Percentiles rank a stretch among this genome's conserved stretches.
phyloP scores from a whole-genome alignment of 2,329 filamentous ascomycete species.

The Chlorencoelia australis region DNA sequence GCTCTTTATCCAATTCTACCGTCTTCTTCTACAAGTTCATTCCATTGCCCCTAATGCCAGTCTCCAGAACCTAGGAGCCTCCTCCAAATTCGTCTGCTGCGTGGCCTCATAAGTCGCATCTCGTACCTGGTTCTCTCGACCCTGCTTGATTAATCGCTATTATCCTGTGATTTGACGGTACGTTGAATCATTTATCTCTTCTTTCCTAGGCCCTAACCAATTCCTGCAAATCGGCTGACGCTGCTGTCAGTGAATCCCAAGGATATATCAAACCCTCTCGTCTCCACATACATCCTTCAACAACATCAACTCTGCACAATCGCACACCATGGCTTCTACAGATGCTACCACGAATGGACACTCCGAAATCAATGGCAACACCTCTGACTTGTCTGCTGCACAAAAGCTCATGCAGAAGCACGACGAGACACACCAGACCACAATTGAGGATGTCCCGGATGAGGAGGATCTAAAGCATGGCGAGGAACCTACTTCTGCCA shows the following conservation, averaged over 20 bases:
- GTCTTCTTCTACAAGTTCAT: constrained; percentile 7
- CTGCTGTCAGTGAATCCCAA: too few species aligned
- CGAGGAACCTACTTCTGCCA: constrained; percentile 36
- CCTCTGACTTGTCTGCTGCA: constrained; percentile 17
- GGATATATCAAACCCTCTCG: too few species aligned
- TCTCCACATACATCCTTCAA: constrained; percentile 4
- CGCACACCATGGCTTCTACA: constrained; percentile 21
- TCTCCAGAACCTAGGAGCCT: constrained; percentile 13
- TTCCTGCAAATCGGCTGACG: too few species aligned
- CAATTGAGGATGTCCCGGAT: constrained; percentile 72
- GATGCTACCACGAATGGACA: constrained; percentile 13
- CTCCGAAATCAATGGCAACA: constrained; percentile 14
- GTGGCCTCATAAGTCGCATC: constrained; percentile 22
- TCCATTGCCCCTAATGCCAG: constrained; percentile 21
- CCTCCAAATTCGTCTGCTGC: constrained; percentile 15
- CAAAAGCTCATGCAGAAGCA: constrained; percentile 59
- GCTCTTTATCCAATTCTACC: too few species aligned
- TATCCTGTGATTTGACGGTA: too few species aligned
- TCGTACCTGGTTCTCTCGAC: too few species aligned
- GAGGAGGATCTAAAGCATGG: constrained; percentile 63
- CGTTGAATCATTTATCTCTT: too few species aligned
- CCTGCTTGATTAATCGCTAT: too few species aligned
- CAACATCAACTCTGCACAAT: constrained; percentile 9
- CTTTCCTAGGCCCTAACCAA: too few species aligned
- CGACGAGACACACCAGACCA: constrained; percentile 45